These are phyloP conservation scores for Microthyrium microscopicum DNA, from an alignment of 2,329 filamentous ascomycete species.

Conservation along the genomic window DNA sequence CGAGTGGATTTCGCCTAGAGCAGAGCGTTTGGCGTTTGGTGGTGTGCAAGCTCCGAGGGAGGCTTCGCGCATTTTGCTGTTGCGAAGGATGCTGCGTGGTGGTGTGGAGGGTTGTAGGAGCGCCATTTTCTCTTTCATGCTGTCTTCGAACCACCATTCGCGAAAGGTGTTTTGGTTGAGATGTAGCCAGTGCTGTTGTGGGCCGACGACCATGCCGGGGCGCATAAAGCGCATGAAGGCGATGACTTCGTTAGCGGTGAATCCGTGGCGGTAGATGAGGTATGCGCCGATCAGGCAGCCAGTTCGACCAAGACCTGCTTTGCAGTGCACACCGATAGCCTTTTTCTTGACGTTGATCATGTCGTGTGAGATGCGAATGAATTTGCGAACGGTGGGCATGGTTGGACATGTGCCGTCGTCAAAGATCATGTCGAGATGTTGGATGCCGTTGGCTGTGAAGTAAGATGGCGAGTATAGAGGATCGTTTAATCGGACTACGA, in stretches of 20 bases:
- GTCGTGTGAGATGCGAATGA: constrained; percentile 86
- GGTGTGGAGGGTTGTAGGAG: constrained; percentile 39
- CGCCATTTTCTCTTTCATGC: constrained; percentile 67
- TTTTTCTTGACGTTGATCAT: constrained; percentile 84
- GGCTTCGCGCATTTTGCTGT: constrained; percentile 31
- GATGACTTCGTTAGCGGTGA: constrained; percentile 94
- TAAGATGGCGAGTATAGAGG: constrained; percentile 93
- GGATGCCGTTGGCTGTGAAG: constrained; percentile 87
- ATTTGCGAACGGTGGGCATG: constrained; percentile 75
- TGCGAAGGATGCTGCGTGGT: constrained; percentile 17
- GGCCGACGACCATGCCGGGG: constrained; percentile 95
- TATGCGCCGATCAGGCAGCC: constrained; percentile 96
- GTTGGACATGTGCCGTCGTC: constrained; percentile 94
- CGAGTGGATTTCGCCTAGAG: constrained; percentile 84
- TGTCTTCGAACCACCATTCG: constrained; percentile 86
- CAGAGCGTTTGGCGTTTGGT: constrained; percentile 64
- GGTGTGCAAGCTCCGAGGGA: constrained; percentile 63
- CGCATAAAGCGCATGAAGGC: constrained; percentile 99
- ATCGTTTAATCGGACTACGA: constrained; percentile 91
- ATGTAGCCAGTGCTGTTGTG: constrained; percentile 97
- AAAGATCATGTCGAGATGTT: constrained; percentile 98
- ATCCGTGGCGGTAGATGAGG: constrained; percentile 90
- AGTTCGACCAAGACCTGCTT: constrained; percentile 86
- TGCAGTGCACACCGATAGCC: constrained; percentile 95
- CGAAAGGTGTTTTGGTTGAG: constrained; percentile 92